Conservation (phyloP, 768 basidiomycete species). For the Tylopilus cervinicoccineus region DNA sequence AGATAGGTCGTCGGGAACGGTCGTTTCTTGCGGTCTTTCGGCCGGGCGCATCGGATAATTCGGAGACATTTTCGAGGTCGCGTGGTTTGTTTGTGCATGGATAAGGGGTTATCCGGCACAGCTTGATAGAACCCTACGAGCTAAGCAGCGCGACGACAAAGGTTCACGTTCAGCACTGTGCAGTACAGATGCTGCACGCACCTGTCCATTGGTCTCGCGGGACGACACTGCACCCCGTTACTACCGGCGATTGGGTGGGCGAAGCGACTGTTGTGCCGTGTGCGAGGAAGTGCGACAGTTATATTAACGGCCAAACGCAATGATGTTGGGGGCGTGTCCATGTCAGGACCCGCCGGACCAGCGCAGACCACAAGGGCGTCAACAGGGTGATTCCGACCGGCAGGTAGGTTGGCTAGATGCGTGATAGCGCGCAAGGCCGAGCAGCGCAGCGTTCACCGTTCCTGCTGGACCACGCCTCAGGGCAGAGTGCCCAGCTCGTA, state of each 20-base stretch:
- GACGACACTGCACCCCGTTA: background rate
- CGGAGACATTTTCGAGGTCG: conserved; percentile 8
- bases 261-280: conserved; percentile 11
- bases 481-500: background rate
- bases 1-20: background rate
- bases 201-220: conserved; percentile 1
- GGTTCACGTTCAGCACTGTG: conserved; percentile 2
- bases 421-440: conserved; percentile 7
- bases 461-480: conserved; percentile 2
- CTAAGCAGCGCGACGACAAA: background rate
- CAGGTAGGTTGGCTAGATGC: conserved; percentile 1
- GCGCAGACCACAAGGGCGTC: background rate
- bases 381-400: conserved; percentile 1
- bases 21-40: background rate
- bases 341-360: conserved; percentile 3
- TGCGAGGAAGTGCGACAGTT: conserved; percentile 15
- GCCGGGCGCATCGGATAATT: conserved; percentile 9
- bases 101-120: conserved; percentile 27
- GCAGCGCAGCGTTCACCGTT: background rate
- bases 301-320: conserved; percentile 20
- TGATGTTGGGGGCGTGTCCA: conserved; percentile 7
- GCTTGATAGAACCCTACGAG: conserved; percentile 19
- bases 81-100: conserved; percentile 30
- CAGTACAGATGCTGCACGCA: conserved; percentile 7
- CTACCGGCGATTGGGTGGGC: conserved; percentile 25